A percentile compares a stretch with the other conserved stretches of the same genome.
Evolutionary conservation across 495 filamentous ascomycete species (phyloP).

Genomic region (Hypoxylon cercidicola): DNA sequence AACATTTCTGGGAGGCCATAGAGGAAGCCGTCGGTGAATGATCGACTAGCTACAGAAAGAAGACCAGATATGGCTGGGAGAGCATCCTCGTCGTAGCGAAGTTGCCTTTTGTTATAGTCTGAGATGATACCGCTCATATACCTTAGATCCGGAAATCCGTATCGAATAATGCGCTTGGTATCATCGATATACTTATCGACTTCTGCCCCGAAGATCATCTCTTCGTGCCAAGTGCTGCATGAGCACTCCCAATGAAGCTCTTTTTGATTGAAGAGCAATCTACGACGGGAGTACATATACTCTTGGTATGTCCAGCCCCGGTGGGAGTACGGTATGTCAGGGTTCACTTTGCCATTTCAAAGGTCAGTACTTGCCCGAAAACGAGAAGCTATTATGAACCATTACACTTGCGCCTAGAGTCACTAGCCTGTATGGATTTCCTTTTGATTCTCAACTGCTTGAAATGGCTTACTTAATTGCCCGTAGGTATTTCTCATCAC

Average conservation of each 20-base stretch:
- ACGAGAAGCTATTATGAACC: no score
- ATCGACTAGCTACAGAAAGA: slow-evolving; percentile 23
- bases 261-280: slow-evolving; percentile 36
- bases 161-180: background rate
- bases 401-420: no score
- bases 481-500: no score
- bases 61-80: slow-evolving; percentile 33
- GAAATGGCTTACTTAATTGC: no score
- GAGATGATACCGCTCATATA: slow-evolving; percentile 1
- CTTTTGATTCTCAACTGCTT: no score
- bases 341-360: no score
- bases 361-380: no score
- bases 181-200: slow-evolving; percentile 8
- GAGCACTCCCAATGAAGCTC: slow-evolving; percentile 42
- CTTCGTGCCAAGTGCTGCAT: slow-evolving; percentile 35
- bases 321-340: background rate
- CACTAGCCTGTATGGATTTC: no score
- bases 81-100: slow-evolving; percentile 33
- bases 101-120: slow-evolving; percentile 32
- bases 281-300: slow-evolving; percentile 32
- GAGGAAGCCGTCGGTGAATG: slow-evolving; percentile 36
- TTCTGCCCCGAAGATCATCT: slow-evolving; percentile 6
- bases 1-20: slow-evolving; percentile 41
- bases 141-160: slow-evolving; percentile 2
- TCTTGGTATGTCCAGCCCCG: slow-evolving; percentile 51